phyloP scores from a whole-genome alignment of 257 asterid genomes.

The Forsythia viridissima region DNA sequence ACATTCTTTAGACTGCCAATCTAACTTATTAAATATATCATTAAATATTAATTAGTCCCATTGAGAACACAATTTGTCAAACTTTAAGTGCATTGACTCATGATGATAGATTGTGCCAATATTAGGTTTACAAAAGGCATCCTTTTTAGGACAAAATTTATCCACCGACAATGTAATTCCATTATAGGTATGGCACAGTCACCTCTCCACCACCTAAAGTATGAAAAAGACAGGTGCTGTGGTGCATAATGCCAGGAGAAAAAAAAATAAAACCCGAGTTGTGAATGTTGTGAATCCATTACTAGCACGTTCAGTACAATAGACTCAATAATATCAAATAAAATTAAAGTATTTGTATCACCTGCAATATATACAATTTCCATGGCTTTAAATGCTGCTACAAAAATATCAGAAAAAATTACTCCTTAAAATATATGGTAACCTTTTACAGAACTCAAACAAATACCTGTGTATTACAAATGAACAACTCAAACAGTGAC shows the following conservation, averaged over 20 bases:
- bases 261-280: background rate
- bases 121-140: background rate
- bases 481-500: conserved; percentile 1
- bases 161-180: background rate
- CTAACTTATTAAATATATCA: background rate
- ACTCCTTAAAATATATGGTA: background rate
- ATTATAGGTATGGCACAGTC: background rate
- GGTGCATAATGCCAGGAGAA: background rate
- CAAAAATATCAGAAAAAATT: background rate
- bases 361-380: background rate
- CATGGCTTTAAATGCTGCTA: background rate
- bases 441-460: background rate
- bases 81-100: background rate
- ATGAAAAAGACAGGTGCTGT: background rate
- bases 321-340: background rate
- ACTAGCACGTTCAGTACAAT: too few relatives aligned
- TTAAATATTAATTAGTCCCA: background rate
- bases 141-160: background rate
- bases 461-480: background rate
- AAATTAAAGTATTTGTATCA: too few relatives aligned
- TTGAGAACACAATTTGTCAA: background rate
- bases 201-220: background rate
- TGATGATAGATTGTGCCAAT: background rate
- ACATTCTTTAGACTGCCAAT: background rate
- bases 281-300: too few relatives aligned